phyloP scores from a whole-genome alignment of 257 asterid genomes.

The Petunia axillaris region DNA sequence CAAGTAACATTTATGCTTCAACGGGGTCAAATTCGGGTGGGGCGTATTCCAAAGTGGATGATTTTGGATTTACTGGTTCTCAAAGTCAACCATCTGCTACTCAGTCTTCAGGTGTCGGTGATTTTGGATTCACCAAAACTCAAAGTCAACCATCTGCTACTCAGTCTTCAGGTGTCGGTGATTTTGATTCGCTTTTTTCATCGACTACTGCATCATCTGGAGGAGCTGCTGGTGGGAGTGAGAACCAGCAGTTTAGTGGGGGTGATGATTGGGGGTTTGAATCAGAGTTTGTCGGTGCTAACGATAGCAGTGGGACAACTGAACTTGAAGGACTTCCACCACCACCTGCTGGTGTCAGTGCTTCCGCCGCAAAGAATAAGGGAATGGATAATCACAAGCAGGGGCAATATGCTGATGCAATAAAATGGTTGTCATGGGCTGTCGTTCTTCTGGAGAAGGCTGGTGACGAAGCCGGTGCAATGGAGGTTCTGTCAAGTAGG shows the following conservation, averaged over 20 bases:
- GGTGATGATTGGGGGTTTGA: constrained; percentile 73
- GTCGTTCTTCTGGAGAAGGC: constrained; percentile 73
- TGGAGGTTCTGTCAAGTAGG: constrained; percentile 61
- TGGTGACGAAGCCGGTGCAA: constrained; percentile 47
- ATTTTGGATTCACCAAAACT: constrained; percentile 46
- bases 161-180: constrained; percentile 47
- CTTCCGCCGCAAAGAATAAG: constrained; percentile 67
- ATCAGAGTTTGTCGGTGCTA: constrained; percentile 53
- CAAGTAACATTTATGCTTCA: constrained; percentile 43
- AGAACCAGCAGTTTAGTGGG: constrained; percentile 52
- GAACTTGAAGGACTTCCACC: constrained; percentile 97
- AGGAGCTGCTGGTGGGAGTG: constrained; percentile 36
- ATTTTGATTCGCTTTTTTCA: constrained; percentile 59
- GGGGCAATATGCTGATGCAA: constrained; percentile 95
- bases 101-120: constrained; percentile 31
- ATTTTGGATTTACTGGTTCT: constrained; percentile 37
- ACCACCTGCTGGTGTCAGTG: constrained; percentile 79
- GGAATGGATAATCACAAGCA: constrained; percentile 73
- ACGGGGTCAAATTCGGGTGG: constrained; percentile 35
- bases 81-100: constrained; percentile 35
- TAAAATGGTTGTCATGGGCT: constrained; percentile 84
- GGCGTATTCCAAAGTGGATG: constrained; percentile 35
- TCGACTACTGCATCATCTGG: constrained; percentile 33
- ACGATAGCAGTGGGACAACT: constrained; percentile 62
- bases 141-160: constrained; percentile 39